Percentiles rank a stretch among this genome's conserved stretches.
These are phyloP conservation scores for Alternaria dauci DNA, from an alignment of 2,329 filamentous ascomycete species.

Conservation along the genomic window DNA sequence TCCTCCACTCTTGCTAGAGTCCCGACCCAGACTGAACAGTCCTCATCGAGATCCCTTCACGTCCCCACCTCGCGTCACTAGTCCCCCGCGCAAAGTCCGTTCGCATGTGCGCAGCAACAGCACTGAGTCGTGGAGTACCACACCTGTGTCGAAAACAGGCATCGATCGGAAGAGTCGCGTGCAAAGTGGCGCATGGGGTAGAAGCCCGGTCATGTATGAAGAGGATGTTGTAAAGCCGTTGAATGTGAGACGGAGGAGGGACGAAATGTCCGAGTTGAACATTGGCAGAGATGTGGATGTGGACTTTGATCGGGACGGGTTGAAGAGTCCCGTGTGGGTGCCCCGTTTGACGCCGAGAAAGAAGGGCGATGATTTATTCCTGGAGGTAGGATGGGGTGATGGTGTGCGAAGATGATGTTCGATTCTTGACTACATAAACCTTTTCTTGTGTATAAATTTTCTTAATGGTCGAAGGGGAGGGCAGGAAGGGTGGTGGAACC, in stretches of 20 bases:
- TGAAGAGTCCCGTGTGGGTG: constrained; percentile 64
- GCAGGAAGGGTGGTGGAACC: background rate
- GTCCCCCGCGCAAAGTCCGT: constrained; percentile 28
- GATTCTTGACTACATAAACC: constrained; percentile 10
- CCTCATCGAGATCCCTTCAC: constrained; percentile 38
- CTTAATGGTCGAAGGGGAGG: background rate
- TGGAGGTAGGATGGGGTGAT: constrained; percentile 49
- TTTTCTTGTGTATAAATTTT: constrained; percentile 18
- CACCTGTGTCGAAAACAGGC: constrained; percentile 22
- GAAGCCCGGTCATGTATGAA: constrained; percentile 40
- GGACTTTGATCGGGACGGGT: constrained; percentile 28
- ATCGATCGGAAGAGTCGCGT: constrained; percentile 32
- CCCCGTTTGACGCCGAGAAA: constrained; percentile 72
- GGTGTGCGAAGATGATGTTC: constrained; percentile 3
- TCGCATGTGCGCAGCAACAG: constrained; percentile 37
- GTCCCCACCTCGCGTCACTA: constrained; percentile 24
- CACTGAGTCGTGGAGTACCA: constrained; percentile 34
- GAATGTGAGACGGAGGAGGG: constrained; percentile 31
- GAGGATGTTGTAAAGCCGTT: constrained; percentile 35
- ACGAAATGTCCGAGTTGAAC: constrained; percentile 30
- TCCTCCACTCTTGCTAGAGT: constrained; percentile 46
- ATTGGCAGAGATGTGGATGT: constrained; percentile 26
- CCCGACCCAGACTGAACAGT: constrained; percentile 25
- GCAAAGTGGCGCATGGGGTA: constrained; percentile 38
- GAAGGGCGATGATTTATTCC: constrained; percentile 70